Evolutionary conservation across 805 yeast genomes (phyloP), one percentile per base, ranked within the genome.

Genomic region (Metschnikowia sp.): DNA sequence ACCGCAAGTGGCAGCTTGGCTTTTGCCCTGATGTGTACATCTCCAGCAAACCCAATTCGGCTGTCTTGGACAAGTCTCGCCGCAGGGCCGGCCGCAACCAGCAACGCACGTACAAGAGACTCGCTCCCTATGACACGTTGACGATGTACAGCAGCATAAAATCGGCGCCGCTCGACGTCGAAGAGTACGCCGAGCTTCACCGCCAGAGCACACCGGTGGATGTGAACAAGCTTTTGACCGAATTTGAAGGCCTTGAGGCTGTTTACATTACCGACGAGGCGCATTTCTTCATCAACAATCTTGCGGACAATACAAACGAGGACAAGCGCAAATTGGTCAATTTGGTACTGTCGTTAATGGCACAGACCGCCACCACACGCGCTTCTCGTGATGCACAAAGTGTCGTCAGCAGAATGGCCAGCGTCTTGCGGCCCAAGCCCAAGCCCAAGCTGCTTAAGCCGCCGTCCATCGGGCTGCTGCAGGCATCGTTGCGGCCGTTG

Each of bases 261-360:
- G 34, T 44, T 32, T 31, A 35, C 32, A 34, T 44, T 13, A 35
- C 42, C 8, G 40, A 44, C 5, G 48, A 44, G 26, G 36, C 40
- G 10, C 33, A 34, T 8, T 44, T 39, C 13, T 44, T 44, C 37
- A 44, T 44, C 36, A 32, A 44, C 29, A 44, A 44, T 15, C 7
- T 30, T 12, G 36, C 22, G 7, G 22, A 8, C n/a, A 13, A 22
- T 4, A 29, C 33, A 4, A n/a, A 31, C 28, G n/a, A 10, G 15
- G 30, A 8, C 11, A 42, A 22, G 10, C 9, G 8, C 28, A 26
- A 37, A n/a, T n/a, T 36, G 32, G 10, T 37, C 11, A 29, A 18
- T 7, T 9, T n/a, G 18, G 28, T 37, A 32, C 19, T 28, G 35
- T 32, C 35, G n/a, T 32, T 13, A 32, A 32, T 34, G 2, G 3